Conservation (phyloP, 305 asterid species). For the Solanum hybrid region DNA sequence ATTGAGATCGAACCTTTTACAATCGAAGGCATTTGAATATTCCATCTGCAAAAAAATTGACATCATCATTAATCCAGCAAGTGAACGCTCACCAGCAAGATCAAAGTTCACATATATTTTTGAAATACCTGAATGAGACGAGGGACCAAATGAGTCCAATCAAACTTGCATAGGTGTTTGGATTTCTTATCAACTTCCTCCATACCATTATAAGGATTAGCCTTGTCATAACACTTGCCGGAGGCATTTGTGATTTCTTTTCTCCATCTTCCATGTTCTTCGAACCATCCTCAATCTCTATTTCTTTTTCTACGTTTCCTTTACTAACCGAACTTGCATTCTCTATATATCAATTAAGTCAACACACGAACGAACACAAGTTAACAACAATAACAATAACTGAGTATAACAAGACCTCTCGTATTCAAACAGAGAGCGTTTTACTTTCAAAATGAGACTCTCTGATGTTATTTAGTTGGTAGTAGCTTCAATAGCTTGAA, state of each 20-base stretch:
- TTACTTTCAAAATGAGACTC: not conserved
- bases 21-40: slow-evolving; percentile 79
- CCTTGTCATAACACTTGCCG: slow-evolving; percentile 88
- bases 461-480: accelerated
- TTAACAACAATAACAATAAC: not conserved
- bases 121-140: slow-evolving; percentile 42
- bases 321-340: slow-evolving; percentile 37
- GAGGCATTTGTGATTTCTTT: slow-evolving; percentile 76
- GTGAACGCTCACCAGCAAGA: not conserved
- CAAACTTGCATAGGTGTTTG: slow-evolving; percentile 82
- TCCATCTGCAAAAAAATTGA: slow-evolving; percentile 43
- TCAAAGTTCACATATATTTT: not conserved
- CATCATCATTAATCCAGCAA: not conserved
- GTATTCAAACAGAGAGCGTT: not conserved
- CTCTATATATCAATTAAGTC: slow-evolving; percentile 14
- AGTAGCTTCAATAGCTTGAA: not conserved
- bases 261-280: slow-evolving; percentile 33
- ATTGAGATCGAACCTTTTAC: slow-evolving; percentile 82
- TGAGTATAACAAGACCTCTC: not conserved
- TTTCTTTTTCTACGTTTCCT: slow-evolving; percentile 43
- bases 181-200: slow-evolving; percentile 86
- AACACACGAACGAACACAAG: not conserved
- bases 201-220: slow-evolving; percentile 87
- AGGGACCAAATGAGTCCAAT: slow-evolving; percentile 92
- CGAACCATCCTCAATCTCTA: slow-evolving; percentile 40